Percentiles rank a stretch among this genome's conserved stretches.
Evolutionary conservation across 768 basidiomycete genomes (phyloP).

Genomic region (Rhodocollybia butyracea): DNA sequence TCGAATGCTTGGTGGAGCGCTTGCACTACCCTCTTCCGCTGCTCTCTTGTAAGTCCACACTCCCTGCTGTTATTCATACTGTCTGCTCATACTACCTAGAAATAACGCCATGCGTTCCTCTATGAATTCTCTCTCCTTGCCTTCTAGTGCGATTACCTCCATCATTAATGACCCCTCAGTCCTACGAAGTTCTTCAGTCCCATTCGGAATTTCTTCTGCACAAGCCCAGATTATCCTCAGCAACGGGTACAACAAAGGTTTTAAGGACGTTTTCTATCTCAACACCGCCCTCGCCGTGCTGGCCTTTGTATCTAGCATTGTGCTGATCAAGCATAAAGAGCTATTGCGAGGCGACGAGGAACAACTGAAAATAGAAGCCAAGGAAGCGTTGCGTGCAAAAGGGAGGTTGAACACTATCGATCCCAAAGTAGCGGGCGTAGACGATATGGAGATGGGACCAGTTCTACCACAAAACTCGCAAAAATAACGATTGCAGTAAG

Average conservation of each 20-base stretch:
- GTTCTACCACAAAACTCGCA: too few relatives aligned
- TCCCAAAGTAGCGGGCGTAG: neutral
- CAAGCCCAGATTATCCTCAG: slow-evolving; percentile 30
- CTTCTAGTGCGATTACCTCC: slow-evolving; percentile 32
- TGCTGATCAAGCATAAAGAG: slow-evolving; percentile 62
- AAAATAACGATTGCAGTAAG: too few relatives aligned
- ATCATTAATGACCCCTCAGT: slow-evolving; percentile 49
- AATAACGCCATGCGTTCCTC: slow-evolving; percentile 49
- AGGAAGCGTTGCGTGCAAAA: neutral
- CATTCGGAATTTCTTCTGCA: slow-evolving; percentile 4
- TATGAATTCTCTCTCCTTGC: slow-evolving; percentile 35
- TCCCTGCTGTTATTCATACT: too few relatives aligned
- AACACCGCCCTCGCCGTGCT: slow-evolving; percentile 52
- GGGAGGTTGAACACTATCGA: neutral
- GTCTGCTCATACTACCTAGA: slow-evolving; percentile 8
- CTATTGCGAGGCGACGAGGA: slow-evolving; percentile 57
- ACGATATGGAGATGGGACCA: neutral
- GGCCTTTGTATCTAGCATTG: slow-evolving; percentile 50
- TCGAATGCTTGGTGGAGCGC: slow-evolving; percentile 65
- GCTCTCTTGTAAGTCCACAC: slow-evolving; percentile 56
- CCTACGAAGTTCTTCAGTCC: slow-evolving; percentile 31
- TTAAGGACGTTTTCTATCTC: slow-evolving; percentile 57
- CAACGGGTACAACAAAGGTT: slow-evolving; percentile 53
- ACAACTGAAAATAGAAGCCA: slow-evolving; percentile 26
- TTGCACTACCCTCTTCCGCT: slow-evolving; percentile 60